Evolutionary conservation across 2,329 filamentous ascomycete species (phyloP).

Genomic region (Gnomoniopsis smithogilvyi): DNA sequence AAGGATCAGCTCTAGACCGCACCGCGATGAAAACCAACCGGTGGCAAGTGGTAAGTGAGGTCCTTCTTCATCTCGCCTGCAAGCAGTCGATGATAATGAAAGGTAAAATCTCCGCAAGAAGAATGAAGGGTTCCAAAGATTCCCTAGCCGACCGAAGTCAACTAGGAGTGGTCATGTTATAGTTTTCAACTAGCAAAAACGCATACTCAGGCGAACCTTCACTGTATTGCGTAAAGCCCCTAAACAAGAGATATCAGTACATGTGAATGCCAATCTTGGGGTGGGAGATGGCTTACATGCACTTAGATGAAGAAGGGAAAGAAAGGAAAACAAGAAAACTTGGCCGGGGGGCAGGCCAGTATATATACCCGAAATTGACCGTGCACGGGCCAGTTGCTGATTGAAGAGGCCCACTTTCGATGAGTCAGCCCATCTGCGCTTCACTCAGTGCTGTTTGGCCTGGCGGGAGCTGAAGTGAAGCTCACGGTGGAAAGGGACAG

Average conservation of each 20-base stretch:
- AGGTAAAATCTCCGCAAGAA: constrained; percentile 34
- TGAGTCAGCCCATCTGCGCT: too few relatives aligned
- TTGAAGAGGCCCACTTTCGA: too few relatives aligned
- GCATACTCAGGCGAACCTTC: constrained; percentile 84
- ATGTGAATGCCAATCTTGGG: neutral
- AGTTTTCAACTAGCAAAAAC: constrained; percentile 93
- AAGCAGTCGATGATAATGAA: constrained; percentile 49
- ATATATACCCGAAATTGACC: too few relatives aligned
- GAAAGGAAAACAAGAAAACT: neutral
- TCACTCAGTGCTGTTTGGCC: too few relatives aligned
- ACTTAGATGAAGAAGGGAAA: neutral
- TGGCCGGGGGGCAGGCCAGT: too few relatives aligned
- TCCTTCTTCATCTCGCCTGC: constrained; percentile 49
- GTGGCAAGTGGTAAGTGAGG: too few relatives aligned
- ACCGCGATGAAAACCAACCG: too few relatives aligned
- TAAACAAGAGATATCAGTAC: constrained; percentile 47
- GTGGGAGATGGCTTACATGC: neutral
- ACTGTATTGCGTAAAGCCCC: constrained; percentile 79
- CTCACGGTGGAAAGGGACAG: too few relatives aligned
- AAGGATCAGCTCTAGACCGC: too few relatives aligned
- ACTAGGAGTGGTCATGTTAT: constrained; percentile 72
- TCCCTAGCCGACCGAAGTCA: constrained; percentile 69
- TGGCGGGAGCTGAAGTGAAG: too few relatives aligned
- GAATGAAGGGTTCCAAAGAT: constrained; percentile 64
- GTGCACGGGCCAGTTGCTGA: too few relatives aligned